Evolutionary conservation across 176 grass and related monocot genomes (phyloP), one percentile per base, ranked within the genome.

Genomic region (Pharus latifolius): DNA sequence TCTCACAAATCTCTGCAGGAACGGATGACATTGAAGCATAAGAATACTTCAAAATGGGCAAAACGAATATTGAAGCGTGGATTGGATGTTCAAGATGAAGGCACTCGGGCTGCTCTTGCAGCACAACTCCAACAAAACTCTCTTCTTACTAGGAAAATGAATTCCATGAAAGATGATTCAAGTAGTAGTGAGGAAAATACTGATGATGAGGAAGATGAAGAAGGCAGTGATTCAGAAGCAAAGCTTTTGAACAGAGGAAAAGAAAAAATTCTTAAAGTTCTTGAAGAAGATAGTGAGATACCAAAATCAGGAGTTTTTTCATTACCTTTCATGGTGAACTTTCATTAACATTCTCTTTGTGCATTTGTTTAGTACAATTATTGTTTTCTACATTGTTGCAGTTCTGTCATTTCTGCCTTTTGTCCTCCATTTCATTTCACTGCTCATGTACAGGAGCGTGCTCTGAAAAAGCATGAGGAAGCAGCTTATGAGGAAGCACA

Each of bases 111-210:
- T 75, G 95, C 95, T 49, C 74, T 99, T 57, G 6, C 83, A 44
- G 84, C 91, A 43, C 95, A 99, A 78, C 84, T 99, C 45, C 78
- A 93, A 37, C 75, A 88, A 31, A 73, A 99, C 38, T 50, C 79
- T 80, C 78, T 90, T 72, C 63, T 99, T 60, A 99, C 80, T 81
- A 84, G 90, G 71, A 99, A 99, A 88, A 90, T 91, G 82, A 86
- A 91, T 72, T 99, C 95, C 14, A 79, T 83, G 53, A 87, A 88
- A 47, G 79, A 88, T 33, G 80, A 69, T 77, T 77, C 70, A 63
- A 93, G 89, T 49, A 80, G 78, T 56, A 85, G 84, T 72, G 90
- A 94, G 56, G 90, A 88, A 67, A 91, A 81, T 75, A 76, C 79
- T 77, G 89, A 90, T 71, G 86, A 87, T 0, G 73, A 59, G 37